Evolutionary conservation across 257 asterid genomes (phyloP).

Genomic region (Fraxinus cuspidata): DNA sequence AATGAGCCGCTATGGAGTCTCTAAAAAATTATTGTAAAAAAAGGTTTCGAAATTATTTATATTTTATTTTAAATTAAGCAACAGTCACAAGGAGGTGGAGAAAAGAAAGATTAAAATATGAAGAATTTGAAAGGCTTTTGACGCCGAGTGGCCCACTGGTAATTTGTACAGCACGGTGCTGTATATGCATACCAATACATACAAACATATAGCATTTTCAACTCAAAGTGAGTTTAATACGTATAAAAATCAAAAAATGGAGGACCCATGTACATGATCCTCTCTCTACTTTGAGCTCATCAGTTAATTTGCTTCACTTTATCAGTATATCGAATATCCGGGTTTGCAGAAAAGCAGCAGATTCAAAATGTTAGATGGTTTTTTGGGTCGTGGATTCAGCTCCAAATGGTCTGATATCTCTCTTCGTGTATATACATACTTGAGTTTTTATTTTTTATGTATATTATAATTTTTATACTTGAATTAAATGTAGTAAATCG

Average conservation of each 20-base stretch:
- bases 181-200: not conserved
- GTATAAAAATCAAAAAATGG: not conserved
- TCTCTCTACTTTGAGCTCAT: not conserved
- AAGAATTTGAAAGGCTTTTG: not conserved
- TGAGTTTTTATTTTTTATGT: not conserved
- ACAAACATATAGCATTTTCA: too few species aligned
- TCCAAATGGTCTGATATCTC: constrained; percentile 71
- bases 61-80: too few species aligned
- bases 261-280: not conserved
- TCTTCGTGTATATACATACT: not conserved
- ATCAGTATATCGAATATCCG: constrained; percentile 1
- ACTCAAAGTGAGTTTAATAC: not conserved
- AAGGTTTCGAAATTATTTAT: too few species aligned
- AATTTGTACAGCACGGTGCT: not conserved
- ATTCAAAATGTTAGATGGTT: constrained; percentile 85
- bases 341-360: constrained; percentile 6
- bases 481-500: constrained; percentile 60
- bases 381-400: constrained; percentile 77
- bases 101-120: too few species aligned
- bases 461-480: not conserved
- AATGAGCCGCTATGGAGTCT: too few species aligned
- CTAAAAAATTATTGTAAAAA: too few species aligned
- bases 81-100: too few species aligned
- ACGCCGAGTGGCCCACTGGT: not conserved
- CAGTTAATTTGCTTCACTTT: not conserved